Evolutionary conservation across 2,329 filamentous ascomycete genomes (phyloP).

Genomic region (Penicillium verrucosum): DNA sequence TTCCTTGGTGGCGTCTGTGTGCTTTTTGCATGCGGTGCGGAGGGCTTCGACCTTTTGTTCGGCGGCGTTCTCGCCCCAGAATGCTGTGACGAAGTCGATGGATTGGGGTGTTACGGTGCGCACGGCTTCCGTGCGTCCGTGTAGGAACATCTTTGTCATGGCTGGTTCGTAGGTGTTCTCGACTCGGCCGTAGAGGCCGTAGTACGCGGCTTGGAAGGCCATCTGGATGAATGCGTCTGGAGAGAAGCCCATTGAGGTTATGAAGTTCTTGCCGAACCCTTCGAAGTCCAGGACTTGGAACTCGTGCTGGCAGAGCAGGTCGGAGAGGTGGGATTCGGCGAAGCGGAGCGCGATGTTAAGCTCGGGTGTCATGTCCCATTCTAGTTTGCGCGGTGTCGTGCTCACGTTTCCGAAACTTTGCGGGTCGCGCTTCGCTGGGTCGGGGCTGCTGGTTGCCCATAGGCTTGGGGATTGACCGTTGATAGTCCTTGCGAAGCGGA

Average conservation of each 20-base stretch:
- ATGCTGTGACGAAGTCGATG: constrained; percentile 84
- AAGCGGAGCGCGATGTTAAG: constrained; percentile 88
- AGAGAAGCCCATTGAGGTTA: constrained; percentile 94
- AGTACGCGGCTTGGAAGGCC: constrained; percentile 98
- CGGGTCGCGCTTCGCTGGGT: constrained; percentile 87
- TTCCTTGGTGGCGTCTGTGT: constrained; percentile 73
- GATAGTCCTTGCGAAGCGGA: constrained; percentile 91
- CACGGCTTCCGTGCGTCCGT: constrained; percentile 92
- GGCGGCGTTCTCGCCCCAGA: constrained; percentile 87
- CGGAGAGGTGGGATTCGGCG: constrained; percentile 88
- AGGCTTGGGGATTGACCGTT: constrained; percentile 88
- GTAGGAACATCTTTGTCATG: constrained; percentile 93
- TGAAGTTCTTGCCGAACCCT: constrained; percentile 94
- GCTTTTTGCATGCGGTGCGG: constrained; percentile 76
- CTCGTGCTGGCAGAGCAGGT: constrained; percentile 94
- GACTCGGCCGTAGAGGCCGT: constrained; percentile 87
- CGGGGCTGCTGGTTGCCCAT: constrained; percentile 86
- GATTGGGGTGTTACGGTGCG: constrained; percentile 79
- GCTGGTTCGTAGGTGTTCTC: constrained; percentile 97
- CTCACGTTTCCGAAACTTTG: constrained; percentile 89
- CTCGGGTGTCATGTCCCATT: constrained; percentile 96
- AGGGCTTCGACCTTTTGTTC: constrained; percentile 82
- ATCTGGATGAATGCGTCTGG: constrained; percentile 98
- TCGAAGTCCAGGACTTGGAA: constrained; percentile 87
- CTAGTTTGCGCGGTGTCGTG: constrained; percentile 90